Evolutionary conservation across 352 stramenopile genomes (phyloP).

Genomic region (Phytophthora europaea): DNA sequence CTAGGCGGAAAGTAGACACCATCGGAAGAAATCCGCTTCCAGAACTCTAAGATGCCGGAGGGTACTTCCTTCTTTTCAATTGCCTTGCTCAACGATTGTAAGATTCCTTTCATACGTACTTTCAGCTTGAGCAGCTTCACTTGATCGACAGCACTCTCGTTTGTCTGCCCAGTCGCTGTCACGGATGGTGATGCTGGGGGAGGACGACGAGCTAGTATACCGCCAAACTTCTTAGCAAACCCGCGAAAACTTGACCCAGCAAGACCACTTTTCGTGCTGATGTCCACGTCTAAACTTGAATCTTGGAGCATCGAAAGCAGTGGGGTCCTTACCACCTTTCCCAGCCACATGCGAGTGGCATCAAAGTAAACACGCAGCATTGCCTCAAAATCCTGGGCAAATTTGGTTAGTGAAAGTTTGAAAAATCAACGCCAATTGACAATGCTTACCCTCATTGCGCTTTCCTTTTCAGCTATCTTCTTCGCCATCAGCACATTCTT

Average conservation of each 20-base stretch:
- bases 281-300: slow-evolving; percentile 54
- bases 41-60: slow-evolving; percentile 67
- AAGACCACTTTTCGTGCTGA: slow-evolving; percentile 39
- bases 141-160: slow-evolving; percentile 22
- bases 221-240: slow-evolving; percentile 59
- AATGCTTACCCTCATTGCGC: slow-evolving; percentile 33
- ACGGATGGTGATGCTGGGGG: background rate
- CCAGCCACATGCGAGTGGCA: slow-evolving; percentile 70
- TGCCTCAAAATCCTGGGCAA: slow-evolving; percentile 60
- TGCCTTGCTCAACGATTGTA: slow-evolving; percentile 57
- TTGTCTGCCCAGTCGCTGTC: background rate
- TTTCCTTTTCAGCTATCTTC: slow-evolving; percentile 51
- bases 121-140: slow-evolving; percentile 61
- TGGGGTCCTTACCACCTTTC: slow-evolving; percentile 51
- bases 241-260: slow-evolving; percentile 43
- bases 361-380: slow-evolving; percentile 79
- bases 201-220: slow-evolving; percentile 43
- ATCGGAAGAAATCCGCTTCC: slow-evolving; percentile 58
- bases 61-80: slow-evolving; percentile 66
- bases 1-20: slow-evolving; percentile 72
- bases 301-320: slow-evolving; percentile 72
- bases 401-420: slow-evolving; percentile 13
- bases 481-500: slow-evolving; percentile 45
- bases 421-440: background rate
- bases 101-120: slow-evolving; percentile 66